Evolutionary conservation across 129 eudicot genomes (phyloP), one percentile per base, ranked within the genome.

Genomic region (Centrapalus pauciflorus): DNA sequence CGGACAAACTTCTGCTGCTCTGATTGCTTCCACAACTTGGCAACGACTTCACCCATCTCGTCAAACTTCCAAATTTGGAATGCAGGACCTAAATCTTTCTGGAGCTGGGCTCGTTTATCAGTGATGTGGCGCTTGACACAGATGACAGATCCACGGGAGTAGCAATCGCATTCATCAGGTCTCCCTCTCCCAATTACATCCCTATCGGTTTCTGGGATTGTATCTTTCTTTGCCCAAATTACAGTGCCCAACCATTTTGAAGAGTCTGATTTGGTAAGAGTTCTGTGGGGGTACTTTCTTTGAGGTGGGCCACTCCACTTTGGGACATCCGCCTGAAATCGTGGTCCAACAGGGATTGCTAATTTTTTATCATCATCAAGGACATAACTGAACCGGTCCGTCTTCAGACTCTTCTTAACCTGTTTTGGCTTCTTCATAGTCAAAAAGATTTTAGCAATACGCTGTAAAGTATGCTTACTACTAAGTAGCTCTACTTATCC

Each of bases 341-440:
- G 84, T 17, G 89, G 84, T 55, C 89, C 95, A n/a, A 86, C 48
- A 4, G 86, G 95, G 62, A 86, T 46, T 71, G 75, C 84, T 43
- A 55, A 17, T 64, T 72, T 77, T 60, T 73, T 13, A 41, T 43
- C 2, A 1, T 63, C 71, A 41, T 73, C 71, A 27, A 63, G 16
- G 4, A 63, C 27, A 7, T 5, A 30, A 29, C 46, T 55, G 43
- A 64, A 55, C 66, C 78, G 21, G 46, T 72, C 71, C 4, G 10
- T 67, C 33, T 35, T 51, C 10, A 30, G 65, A 27, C 33, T 19
- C 64, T 13, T 69, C 55, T 69, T 46, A 21, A 58, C 60, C 60
- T 56, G 64, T 63, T 27, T 73, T 27, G 52, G 40, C 50, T 66
- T 56, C 74, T 75, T 75, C 74, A 75, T 67, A 55, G 57, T 59